Conservation (phyloP, 1,284 basidiomycete genomes). For the Puccinia triticina region DNA sequence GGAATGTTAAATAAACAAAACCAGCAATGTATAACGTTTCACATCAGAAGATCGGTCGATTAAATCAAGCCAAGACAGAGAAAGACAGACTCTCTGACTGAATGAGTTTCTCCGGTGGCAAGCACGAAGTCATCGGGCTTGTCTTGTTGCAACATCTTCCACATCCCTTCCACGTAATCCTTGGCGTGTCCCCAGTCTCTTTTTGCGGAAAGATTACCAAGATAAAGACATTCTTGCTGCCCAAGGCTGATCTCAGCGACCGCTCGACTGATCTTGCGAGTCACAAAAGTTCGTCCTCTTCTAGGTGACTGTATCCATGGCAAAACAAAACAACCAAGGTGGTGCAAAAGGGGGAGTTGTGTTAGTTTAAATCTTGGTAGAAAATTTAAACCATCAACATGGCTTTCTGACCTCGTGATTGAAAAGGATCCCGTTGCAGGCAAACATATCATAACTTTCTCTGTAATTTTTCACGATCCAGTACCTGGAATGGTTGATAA, state of each 20-base stretch:
- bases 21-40: neutral
- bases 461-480: conserved; percentile 91
- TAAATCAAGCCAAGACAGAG: too few species aligned
- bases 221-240: conserved; percentile 81
- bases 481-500: conserved; percentile 65
- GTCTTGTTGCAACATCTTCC: conserved; percentile 86
- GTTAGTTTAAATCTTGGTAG: neutral
- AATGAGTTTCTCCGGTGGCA: conserved; percentile 87
- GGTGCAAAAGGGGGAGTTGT: neutral
- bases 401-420: conserved; percentile 70
- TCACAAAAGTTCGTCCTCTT: conserved; percentile 87
- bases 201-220: conserved; percentile 85
- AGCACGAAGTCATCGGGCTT: conserved; percentile 82
- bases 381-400: neutral
- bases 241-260: conserved; percentile 83
- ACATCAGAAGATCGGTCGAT: too few species aligned
- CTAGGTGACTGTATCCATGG: conserved; percentile 68
- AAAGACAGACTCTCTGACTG: conserved; percentile 69
- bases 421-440: conserved; percentile 80
- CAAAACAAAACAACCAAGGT: neutral
- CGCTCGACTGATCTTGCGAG: conserved; percentile 84
- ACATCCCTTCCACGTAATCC: conserved; percentile 92
- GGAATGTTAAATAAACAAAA: neutral
- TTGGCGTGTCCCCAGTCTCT: conserved; percentile 90
- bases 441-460: conserved; percentile 80